Conservation (phyloP, 192 early-diverging fungal species). For the Coemansia sp. region DNA sequence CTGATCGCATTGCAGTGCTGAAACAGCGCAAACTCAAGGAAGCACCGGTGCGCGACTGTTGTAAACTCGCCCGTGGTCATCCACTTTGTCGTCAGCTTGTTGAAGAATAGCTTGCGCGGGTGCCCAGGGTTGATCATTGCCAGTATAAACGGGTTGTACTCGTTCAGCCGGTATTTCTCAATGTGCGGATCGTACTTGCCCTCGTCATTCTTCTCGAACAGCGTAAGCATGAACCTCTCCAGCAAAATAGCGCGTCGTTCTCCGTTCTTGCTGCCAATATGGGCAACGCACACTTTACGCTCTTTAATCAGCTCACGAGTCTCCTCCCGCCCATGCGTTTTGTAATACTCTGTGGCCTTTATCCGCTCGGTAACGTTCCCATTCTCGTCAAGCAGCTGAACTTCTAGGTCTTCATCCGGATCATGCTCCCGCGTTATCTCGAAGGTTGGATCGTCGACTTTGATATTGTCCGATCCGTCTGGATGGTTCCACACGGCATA, state of each 20-base stretch:
- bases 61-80: slow-evolving; percentile 55
- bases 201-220: slow-evolving; percentile 43
- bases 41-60: slow-evolving; percentile 49
- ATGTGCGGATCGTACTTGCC: slow-evolving; percentile 49
- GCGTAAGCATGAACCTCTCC: slow-evolving; percentile 54
- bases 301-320: slow-evolving; percentile 11
- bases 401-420: slow-evolving; percentile 28
- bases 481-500: slow-evolving; percentile 39
- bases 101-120: slow-evolving; percentile 50
- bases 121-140: slow-evolving; percentile 44
- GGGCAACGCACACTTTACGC: slow-evolving; percentile 26
- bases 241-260: slow-evolving; percentile 44
- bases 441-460: slow-evolving; percentile 39
- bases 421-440: slow-evolving; percentile 39
- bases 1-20: slow-evolving; percentile 50
- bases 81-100: slow-evolving; percentile 39
- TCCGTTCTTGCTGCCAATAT: slow-evolving; percentile 25
- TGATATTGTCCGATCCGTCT: slow-evolving; percentile 34
- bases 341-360: slow-evolving; percentile 42
- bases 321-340: slow-evolving; percentile 43
- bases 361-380: slow-evolving; percentile 19
- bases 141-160: slow-evolving; percentile 55
- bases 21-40: slow-evolving; percentile 54
- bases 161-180: slow-evolving; percentile 44
- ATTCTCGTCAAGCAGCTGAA: slow-evolving; percentile 24